These are phyloP conservation scores for Acanthamoeba triangularis DNA, from an alignment of 208 protist species.

Conservation along the genomic window DNA sequence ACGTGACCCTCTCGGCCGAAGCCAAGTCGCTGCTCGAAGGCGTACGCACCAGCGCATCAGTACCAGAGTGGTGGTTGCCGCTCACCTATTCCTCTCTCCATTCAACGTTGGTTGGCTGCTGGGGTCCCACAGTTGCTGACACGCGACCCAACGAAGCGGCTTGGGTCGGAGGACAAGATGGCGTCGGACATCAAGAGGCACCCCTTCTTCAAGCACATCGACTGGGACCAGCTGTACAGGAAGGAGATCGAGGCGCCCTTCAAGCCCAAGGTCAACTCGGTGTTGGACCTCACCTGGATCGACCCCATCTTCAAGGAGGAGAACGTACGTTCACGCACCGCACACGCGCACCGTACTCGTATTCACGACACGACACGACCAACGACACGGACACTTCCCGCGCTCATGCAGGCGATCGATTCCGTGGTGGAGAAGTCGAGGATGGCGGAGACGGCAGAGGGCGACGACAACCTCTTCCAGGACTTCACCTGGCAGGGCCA, in stretches of 20 bases:
- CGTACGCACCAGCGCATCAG: no score
- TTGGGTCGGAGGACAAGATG: constrained; percentile 64
- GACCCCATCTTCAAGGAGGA: constrained; percentile 86
- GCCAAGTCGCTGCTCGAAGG: constrained; percentile 83
- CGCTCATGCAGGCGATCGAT: not conserved
- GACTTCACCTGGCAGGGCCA: constrained; percentile 47
- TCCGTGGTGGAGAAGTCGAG: constrained; percentile 57
- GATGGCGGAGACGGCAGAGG: constrained; percentile 9
- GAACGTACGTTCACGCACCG: not conserved
- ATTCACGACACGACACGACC: not conserved
- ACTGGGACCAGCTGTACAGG: constrained; percentile 84
- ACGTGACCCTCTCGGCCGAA: constrained; percentile 64
- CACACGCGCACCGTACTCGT: not conserved
- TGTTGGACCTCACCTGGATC: constrained; percentile 78
- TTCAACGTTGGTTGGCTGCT: not conserved
- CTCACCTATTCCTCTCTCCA: not conserved
- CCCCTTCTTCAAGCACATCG: constrained; percentile 85
- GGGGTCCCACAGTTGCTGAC: constrained; percentile 80
- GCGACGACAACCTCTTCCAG: constrained; percentile 16
- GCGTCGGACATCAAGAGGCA: constrained; percentile 76
- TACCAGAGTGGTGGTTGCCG: no score
- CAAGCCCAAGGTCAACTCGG: constrained; percentile 85
- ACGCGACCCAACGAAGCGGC: constrained; percentile 78
- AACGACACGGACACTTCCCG: not conserved
- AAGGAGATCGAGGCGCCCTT: constrained; percentile 86